A percentile compares a stretch with the other conserved stretches of the same genome.
These are phyloP conservation scores for Sclerotinia borealis DNA, from an alignment of 2,329 filamentous ascomycete genomes.

Conservation along the genomic window DNA sequence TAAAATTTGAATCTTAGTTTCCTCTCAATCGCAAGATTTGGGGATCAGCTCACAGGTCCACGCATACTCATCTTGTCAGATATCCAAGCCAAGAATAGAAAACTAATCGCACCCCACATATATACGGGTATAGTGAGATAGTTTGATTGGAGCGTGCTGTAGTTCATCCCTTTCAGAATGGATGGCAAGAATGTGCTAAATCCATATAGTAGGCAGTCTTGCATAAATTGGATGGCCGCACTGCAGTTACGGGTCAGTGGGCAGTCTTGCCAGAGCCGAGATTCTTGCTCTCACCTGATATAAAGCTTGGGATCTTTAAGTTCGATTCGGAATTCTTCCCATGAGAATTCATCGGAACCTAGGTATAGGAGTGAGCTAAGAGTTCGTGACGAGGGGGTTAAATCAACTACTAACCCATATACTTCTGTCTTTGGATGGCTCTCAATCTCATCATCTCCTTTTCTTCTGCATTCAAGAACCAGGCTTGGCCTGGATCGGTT, in stretches of 20 bases:
- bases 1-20: constrained; percentile 14
- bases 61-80: constrained; percentile 37
- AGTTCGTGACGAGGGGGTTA: no score
- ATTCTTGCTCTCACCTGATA: constrained; percentile 26
- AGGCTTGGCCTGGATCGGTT: constrained; percentile 41
- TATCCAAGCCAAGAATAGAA: constrained; percentile 40
- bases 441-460: constrained; percentile 45
- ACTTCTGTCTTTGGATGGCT: constrained; percentile 39
- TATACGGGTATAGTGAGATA: constrained; percentile 53
- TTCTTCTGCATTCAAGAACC: constrained; percentile 44
- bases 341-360: constrained; percentile 42
- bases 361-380: neutral
- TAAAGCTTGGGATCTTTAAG: constrained; percentile 46
- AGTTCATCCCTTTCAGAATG: constrained; percentile 48
- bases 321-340: constrained; percentile 43
- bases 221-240: constrained; percentile 25
- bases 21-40: no score
- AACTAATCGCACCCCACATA: constrained; percentile 42
- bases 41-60: constrained; percentile 13
- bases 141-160: constrained; percentile 44
- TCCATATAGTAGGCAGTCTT: constrained; percentile 37
- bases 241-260: constrained; percentile 25
- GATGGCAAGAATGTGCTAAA: constrained; percentile 53
- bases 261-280: neutral
- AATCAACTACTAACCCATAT: constrained; percentile 25